phyloP scores from a whole-genome alignment of 2,329 filamentous ascomycete genomes.

The Colletotrichum caudatum region DNA sequence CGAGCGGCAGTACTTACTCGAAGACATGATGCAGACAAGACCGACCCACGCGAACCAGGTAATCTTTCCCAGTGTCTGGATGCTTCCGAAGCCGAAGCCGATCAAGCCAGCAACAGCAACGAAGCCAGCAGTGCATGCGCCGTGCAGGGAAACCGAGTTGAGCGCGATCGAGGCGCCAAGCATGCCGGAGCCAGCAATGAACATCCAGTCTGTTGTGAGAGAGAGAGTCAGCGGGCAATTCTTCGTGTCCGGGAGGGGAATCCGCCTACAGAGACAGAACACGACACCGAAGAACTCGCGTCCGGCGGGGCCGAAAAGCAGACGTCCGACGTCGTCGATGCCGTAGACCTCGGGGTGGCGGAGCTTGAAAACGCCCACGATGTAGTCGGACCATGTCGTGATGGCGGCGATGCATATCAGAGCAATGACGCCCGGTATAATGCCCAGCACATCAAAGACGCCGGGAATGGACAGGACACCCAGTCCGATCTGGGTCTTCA shows the following conservation, averaged over 20 bases:
- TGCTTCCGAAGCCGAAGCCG: slow-evolving; percentile 49
- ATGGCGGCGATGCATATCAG: slow-evolving; percentile 55
- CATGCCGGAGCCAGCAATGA: slow-evolving; percentile 55
- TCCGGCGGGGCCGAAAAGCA: slow-evolving; percentile 62
- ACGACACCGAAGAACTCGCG: slow-evolving; percentile 55
- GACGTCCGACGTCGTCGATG: slow-evolving; percentile 62
- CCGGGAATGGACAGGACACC: slow-evolving; percentile 62
- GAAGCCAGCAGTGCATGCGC: slow-evolving; percentile 55
- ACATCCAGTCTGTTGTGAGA: slow-evolving; percentile 44
- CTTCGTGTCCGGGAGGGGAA: neutral
- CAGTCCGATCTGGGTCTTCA: slow-evolving; percentile 60
- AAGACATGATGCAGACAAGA: slow-evolving; percentile 46
- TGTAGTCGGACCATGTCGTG: slow-evolving; percentile 62
- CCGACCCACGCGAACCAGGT: slow-evolving; percentile 52
- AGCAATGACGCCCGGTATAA: slow-evolving; percentile 61
- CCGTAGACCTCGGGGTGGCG: slow-evolving; percentile 63
- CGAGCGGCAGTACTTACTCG: slow-evolving; percentile 43
- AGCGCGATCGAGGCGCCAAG: slow-evolving; percentile 56
- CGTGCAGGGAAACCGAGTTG: slow-evolving; percentile 56
- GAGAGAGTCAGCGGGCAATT: neutral
- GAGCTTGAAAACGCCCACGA: slow-evolving; percentile 64
- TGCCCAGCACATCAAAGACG: slow-evolving; percentile 58
- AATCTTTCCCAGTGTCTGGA: slow-evolving; percentile 50
- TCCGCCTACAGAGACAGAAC: slow-evolving; percentile 51
- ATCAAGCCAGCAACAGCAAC: slow-evolving; percentile 51